These are phyloP conservation scores for Epichloe amarillans DNA, from an alignment of 2,329 filamentous ascomycete genomes.

Conservation along the genomic window DNA sequence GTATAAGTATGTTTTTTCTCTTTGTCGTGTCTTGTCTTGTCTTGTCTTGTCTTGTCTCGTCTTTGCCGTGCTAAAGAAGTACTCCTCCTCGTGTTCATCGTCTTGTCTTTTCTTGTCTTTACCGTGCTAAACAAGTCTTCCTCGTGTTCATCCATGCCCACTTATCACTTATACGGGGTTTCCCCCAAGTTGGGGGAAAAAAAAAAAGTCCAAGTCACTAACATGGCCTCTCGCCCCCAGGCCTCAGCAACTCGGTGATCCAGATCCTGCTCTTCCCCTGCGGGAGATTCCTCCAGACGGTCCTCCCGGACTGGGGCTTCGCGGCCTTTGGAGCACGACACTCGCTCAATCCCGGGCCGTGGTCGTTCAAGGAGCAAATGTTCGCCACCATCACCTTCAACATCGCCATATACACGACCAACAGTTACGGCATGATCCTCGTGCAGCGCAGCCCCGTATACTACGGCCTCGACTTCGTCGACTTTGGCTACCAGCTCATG, in stretches of 20 bases:
- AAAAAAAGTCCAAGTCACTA: not conserved
- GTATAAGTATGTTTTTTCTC: slow-evolving; percentile 13
- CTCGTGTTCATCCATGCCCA: too few relatives aligned
- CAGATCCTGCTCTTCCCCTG: slow-evolving; percentile 26
- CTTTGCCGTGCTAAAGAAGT: too few relatives aligned
- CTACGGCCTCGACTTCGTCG: slow-evolving; percentile 26
- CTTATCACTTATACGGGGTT: too few relatives aligned
- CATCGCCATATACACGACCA: slow-evolving; percentile 31
- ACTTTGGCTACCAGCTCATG: slow-evolving; percentile 32
- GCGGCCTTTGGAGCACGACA: slow-evolving; percentile 27
- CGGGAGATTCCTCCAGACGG: slow-evolving; percentile 27
- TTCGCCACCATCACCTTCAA: slow-evolving; percentile 47
- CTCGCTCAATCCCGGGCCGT: slow-evolving; percentile 38
- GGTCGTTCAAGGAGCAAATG: slow-evolving; percentile 47
- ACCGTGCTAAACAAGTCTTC: too few relatives aligned
- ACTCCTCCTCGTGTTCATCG: too few relatives aligned
- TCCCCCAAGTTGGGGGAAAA: too few relatives aligned
- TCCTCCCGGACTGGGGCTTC: slow-evolving; percentile 32
- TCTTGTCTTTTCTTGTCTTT: too few relatives aligned
- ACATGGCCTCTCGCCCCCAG: slow-evolving; percentile 6
- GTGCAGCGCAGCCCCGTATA: slow-evolving; percentile 31
- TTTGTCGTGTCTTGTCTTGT: too few relatives aligned
- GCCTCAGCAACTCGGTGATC: slow-evolving; percentile 22
- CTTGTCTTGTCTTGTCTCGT: too few relatives aligned
- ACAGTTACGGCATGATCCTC: slow-evolving; percentile 34